These are phyloP conservation scores for Fusarium dlaminii DNA, from an alignment of 2,329 filamentous ascomycete genomes.

Conservation along the genomic window DNA sequence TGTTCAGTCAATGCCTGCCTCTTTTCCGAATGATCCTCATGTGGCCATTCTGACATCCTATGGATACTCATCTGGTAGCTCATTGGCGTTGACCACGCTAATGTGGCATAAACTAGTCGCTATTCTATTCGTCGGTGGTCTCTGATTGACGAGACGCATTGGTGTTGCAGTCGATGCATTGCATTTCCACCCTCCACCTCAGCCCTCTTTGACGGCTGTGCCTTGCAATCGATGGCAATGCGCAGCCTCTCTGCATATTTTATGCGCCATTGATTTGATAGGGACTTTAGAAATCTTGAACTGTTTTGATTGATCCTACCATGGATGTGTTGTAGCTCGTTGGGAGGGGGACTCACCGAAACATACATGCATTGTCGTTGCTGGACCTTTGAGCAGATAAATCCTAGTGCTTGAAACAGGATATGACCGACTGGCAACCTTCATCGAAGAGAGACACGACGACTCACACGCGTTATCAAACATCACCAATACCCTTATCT, in stretches of 20 bases:
- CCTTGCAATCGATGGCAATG: constrained; percentile 37
- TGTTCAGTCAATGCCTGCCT: constrained; percentile 4
- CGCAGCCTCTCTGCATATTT: constrained; percentile 32
- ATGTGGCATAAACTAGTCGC: background rate
- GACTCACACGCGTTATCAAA: background rate
- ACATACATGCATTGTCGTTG: background rate
- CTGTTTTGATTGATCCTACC: background rate
- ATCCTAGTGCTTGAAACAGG: background rate
- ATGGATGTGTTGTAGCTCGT: background rate
- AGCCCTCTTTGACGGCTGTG: constrained; percentile 43
- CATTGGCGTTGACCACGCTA: constrained; percentile 3
- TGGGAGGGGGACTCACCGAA: background rate
- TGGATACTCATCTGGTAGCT: background rate
- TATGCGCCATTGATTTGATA: background rate
- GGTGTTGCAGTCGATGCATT: constrained; percentile 30
- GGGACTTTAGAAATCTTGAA: background rate
- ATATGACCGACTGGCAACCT: constrained; percentile 8
- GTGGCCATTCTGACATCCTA: constrained; percentile 7
- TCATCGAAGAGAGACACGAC: background rate
- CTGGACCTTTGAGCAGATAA: constrained; percentile 10
- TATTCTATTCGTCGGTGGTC: constrained; percentile 9
- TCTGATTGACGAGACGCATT: constrained; percentile 10
- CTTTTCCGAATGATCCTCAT: constrained; percentile 23
- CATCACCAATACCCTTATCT: background rate
- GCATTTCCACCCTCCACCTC: constrained; percentile 42